Evolutionary conservation across 768 basidiomycete species (phyloP), one percentile per base, ranked within the genome.

Genomic region (Mycena vulgaris): DNA sequence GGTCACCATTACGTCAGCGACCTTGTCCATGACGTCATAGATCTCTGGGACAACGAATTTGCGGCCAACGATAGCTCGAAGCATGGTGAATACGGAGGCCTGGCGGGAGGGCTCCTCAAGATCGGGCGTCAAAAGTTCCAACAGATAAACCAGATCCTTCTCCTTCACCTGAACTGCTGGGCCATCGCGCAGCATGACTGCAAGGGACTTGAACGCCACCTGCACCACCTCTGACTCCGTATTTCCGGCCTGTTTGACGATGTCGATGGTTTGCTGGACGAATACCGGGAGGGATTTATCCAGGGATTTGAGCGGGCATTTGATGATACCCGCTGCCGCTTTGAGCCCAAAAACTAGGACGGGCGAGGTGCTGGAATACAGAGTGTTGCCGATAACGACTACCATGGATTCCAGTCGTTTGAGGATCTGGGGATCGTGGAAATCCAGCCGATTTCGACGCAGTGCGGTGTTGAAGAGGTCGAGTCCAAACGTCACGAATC

Each of bases 21-120:
- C 91, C 67, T 91, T 91, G 68, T 95, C 95, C 97, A 99, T 98
- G 39, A 97, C 82, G 79, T 99, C 97, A 82, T 99, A 99, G 58
- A 99, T 93, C 80, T 99, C 98, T 0, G 95, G 95, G 0, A 97
- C 95, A 35, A 99, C 91, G 71, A 99, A 94, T 77, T 94, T 95
- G 35, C 97, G 90, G 7, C 92, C 88, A 19, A 99, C 91, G 73
- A 99, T 95, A 28, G 96, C 93, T 13, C 95, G 92, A 19, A 99
- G 88, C 74, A 99, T 88, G 1, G 93, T 83, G 79, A 99, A 99
- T 10, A 95, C 93, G 11, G 95, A 87, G 5, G 88, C 89, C 80
- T 99, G 98, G 8, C 95, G 90, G 16, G 85, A 86, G 0, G 93
- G 90, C 37, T 98, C 97, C 79, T 99, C 97, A 11, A 99, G 82